phyloP scores from a whole-genome alignment of 2,329 filamentous ascomycete species.

The Hypoxylon sp. region DNA sequence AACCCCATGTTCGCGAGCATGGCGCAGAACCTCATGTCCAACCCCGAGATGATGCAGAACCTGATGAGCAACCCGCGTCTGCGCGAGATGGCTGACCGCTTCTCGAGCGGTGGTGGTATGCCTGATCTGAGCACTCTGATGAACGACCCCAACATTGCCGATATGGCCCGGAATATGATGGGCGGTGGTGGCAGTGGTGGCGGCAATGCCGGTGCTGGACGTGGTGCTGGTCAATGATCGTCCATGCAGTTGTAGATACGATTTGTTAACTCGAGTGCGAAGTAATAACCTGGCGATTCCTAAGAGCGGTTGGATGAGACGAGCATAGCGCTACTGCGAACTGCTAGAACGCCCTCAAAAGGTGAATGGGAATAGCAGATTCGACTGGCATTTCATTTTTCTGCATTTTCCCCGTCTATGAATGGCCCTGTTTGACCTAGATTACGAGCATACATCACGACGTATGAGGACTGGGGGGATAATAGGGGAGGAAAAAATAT shows the following conservation, averaged over 20 bases:
- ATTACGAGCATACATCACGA: constrained; percentile 38
- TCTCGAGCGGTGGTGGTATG: constrained; percentile 85
- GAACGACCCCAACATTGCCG: constrained; percentile 91
- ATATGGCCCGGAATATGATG: constrained; percentile 73
- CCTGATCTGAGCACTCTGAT: constrained; percentile 89
- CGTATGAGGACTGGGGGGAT: constrained; percentile 15
- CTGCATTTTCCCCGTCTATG: constrained; percentile 3
- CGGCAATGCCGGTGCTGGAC: constrained; percentile 44
- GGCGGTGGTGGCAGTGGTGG: constrained; percentile 51
- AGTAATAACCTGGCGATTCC: background rate
- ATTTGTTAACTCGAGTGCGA: background rate
- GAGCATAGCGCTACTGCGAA: background rate
- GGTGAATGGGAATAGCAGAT: background rate
- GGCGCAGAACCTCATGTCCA: constrained; percentile 97
- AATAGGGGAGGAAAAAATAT: constrained; percentile 14
- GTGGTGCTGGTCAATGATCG: constrained; percentile 44
- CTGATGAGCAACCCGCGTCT: constrained; percentile 95
- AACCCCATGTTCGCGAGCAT: constrained; percentile 99
- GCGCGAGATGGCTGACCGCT: constrained; percentile 87
- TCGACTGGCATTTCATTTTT: constrained; percentile 8
- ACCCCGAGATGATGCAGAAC: constrained; percentile 91
- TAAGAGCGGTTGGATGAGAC: background rate
- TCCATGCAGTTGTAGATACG: background rate
- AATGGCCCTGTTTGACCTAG: constrained; percentile 25
- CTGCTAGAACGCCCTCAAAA: background rate